Evolutionary conservation across 139 green algal species (phyloP).

Genomic region (Chlorella sp.): DNA sequence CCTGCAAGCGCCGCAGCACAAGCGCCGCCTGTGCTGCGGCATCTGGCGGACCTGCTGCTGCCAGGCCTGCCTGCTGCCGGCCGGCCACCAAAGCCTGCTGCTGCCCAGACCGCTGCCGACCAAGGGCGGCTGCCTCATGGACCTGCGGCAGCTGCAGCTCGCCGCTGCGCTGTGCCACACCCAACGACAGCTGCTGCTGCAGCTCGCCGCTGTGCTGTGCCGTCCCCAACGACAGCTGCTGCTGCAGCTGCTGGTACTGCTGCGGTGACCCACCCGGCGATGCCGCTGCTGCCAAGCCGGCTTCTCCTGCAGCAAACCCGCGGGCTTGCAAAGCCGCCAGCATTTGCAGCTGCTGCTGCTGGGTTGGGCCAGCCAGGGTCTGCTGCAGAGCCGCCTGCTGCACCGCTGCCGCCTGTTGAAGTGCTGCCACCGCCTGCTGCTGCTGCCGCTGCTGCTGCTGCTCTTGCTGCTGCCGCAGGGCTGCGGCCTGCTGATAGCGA

Average conservation of each 20-base stretch:
- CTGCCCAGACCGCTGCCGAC: background rate
- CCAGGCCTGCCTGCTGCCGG: background rate
- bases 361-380: background rate
- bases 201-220: no score
- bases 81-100: background rate
- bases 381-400: background rate
- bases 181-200: background rate
- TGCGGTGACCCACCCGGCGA: background rate
- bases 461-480: background rate
- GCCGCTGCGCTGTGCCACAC: no score
- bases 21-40: background rate
- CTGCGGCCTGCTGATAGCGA: background rate
- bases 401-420: background rate
- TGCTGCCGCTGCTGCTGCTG: constrained; percentile 17
- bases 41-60: background rate
- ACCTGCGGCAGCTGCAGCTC: no score
- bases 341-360: background rate
- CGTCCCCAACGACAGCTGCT: background rate
- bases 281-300: background rate
- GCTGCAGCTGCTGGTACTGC: background rate
- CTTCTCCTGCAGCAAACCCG: background rate
- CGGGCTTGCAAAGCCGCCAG: constrained; percentile 5
- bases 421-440: constrained; percentile 18
- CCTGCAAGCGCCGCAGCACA: background rate
- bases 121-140: background rate